Conservation (phyloP, 805 yeast genomes). For the Nakazawaea laoshanensis region DNA sequence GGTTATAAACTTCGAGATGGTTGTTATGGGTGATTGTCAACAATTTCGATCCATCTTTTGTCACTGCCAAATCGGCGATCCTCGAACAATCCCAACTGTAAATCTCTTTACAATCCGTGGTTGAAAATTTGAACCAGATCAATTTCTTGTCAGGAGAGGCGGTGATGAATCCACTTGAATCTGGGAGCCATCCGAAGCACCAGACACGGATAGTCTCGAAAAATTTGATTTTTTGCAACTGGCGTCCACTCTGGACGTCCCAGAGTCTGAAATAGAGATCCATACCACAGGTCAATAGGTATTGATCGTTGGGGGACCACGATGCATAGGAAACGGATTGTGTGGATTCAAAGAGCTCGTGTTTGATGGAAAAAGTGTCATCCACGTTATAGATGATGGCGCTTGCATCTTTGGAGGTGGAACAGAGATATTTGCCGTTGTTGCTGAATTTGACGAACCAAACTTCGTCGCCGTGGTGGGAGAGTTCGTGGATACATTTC, state of each 20-base stretch:
- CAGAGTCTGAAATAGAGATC: constrained; percentile 67
- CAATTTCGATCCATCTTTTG: constrained; percentile 53
- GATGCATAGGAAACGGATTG: constrained; percentile 56
- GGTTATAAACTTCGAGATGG: constrained; percentile 51
- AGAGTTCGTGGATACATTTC: constrained; percentile 33
- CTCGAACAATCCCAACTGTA: constrained; percentile 30
- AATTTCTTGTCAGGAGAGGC: constrained; percentile 74
- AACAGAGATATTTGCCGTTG: constrained; percentile 66
- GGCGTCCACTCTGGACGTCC: constrained; percentile 37
- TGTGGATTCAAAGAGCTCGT: constrained; percentile 32
- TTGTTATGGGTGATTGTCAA: constrained; percentile 59
- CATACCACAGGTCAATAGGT: constrained; percentile 61
- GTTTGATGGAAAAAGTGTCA: constrained; percentile 30
- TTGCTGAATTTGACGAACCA: constrained; percentile 81
- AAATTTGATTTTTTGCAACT: constrained; percentile 14
- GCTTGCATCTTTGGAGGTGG: constrained; percentile 63
- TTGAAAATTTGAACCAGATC: constrained; percentile 31
- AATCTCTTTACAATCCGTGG: constrained; percentile 21
- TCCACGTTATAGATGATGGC: constrained; percentile 59
- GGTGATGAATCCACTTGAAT: constrained; percentile 45
- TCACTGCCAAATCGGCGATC: constrained; percentile 60
- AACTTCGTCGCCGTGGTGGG: constrained; percentile 62
- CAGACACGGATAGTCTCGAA: constrained; percentile 26
- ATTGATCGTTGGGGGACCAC: constrained; percentile 69
- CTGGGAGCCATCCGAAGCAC: constrained; percentile 67